Conservation (phyloP, 2,329 filamentous ascomycete species). For the Neocatenulostroma microsporum region DNA sequence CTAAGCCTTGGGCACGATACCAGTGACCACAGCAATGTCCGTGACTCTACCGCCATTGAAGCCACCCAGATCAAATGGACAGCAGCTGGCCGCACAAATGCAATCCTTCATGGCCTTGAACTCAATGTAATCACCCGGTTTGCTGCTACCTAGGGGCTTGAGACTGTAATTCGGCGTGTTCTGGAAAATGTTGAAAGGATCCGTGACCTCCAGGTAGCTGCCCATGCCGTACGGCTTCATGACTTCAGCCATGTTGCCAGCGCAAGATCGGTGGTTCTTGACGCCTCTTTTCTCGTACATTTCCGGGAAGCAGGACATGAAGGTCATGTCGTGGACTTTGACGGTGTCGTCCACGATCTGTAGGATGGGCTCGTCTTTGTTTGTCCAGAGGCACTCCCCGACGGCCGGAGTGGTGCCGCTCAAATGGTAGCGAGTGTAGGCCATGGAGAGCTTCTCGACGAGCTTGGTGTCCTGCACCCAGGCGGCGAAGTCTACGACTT, state of each 20-base stretch:
- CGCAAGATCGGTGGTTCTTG: conserved; percentile 31
- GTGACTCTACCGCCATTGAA: conserved; percentile 35
- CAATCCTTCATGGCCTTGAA: conserved; percentile 31
- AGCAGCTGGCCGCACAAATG: conserved; percentile 32
- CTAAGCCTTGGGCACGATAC: too few relatives aligned
- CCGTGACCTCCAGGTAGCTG: conserved; percentile 26
- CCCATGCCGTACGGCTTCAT: conserved; percentile 31
- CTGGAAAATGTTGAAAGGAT: conserved; percentile 37
- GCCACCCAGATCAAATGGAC: conserved; percentile 32
- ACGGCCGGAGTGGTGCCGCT: conserved; percentile 29
- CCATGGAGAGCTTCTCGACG: conserved; percentile 32
- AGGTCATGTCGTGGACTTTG: conserved; percentile 35
- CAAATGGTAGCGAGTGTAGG: conserved; percentile 34
- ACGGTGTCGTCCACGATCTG: conserved; percentile 32
- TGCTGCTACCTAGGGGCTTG: conserved; percentile 31
- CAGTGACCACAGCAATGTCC: conserved; percentile 30
- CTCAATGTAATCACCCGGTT: conserved; percentile 33
- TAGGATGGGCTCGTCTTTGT: conserved; percentile 31
- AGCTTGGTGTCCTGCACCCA: conserved; percentile 26
- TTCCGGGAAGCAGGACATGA: conserved; percentile 35
- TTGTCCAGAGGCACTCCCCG: conserved; percentile 33
- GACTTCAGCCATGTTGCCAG: conserved; percentile 32
- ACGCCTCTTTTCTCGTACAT: conserved; percentile 30
- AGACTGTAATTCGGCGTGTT: conserved; percentile 34
- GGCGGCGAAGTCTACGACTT: conserved; percentile 36